A percentile compares a stretch with the other conserved stretches of the same genome.
Conservation (phyloP, 148 eudicot species). For the Polygonum aviculare region DNA sequence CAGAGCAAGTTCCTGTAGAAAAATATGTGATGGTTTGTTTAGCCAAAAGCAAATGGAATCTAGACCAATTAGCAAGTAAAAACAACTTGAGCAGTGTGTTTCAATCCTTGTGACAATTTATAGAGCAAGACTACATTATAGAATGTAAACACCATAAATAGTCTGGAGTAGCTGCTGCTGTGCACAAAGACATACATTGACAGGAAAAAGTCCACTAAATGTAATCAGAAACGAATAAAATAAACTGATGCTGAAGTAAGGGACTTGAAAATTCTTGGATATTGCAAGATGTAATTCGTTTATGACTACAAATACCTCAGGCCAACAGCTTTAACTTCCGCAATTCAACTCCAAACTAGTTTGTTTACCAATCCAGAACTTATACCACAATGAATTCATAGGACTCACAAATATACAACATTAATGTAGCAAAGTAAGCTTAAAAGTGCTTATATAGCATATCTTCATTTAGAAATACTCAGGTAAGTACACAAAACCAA, state of each 20-base stretch:
- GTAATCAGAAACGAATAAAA: neutral
- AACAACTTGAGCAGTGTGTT: neutral
- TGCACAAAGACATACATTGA: neutral
- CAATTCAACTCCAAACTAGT: neutral
- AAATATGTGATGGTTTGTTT: neutral
- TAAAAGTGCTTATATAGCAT: neutral
- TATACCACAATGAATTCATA: neutral
- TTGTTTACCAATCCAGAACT: neutral
- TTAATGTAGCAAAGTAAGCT: neutral
- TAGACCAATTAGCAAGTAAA: neutral
- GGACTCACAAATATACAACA: neutral
- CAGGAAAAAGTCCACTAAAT: neutral
- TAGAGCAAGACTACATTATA: neutral
- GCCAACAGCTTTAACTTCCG: neutral
- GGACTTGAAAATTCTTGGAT: neutral
- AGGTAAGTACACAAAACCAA: neutral
- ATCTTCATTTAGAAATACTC: neutral
- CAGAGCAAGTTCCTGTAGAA: slow-evolving; percentile 66
- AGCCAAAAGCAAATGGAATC: neutral
- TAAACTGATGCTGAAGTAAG: neutral
- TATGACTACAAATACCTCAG: neutral
- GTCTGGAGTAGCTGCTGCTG: neutral
- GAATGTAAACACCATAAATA: neutral
- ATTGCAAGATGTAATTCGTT: neutral
- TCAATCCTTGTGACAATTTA: neutral